These are phyloP conservation scores for Penicillium canariense DNA, from an alignment of 495 filamentous ascomycete species.

Conservation along the genomic window DNA sequence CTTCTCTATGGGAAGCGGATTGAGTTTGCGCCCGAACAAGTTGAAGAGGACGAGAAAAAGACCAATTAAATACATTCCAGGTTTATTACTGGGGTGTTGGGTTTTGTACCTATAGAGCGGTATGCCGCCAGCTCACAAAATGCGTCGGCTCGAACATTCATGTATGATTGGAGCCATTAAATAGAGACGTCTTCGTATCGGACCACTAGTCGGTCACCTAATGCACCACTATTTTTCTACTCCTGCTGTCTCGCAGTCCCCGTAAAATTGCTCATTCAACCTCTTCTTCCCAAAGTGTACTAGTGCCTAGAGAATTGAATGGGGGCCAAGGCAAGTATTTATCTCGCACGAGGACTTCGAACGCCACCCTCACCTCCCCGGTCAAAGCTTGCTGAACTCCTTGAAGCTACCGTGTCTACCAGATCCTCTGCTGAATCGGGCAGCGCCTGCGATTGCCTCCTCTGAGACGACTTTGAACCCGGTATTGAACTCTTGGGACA, in stretches of 20 bases:
- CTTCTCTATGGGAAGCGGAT: constrained; percentile 62
- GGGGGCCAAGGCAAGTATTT: too few species aligned
- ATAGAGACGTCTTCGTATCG: neutral
- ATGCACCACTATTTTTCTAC: too few species aligned
- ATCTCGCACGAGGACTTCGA: too few species aligned
- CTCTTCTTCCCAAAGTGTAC: too few species aligned
- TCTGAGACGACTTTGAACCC: constrained; percentile 34
- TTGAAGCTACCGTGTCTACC: constrained; percentile 45
- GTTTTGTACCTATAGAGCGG: neutral
- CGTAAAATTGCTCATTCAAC: too few species aligned
- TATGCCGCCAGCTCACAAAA: too few species aligned
- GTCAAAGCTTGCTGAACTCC: constrained; percentile 19
- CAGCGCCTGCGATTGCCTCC: constrained; percentile 44
- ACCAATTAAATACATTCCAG: constrained; percentile 12
- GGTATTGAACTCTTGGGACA: constrained; percentile 40
- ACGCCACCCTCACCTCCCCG: neutral
- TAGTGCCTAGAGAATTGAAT: too few species aligned
- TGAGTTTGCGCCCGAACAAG: constrained; percentile 46
- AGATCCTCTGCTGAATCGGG: constrained; percentile 38
- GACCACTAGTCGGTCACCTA: too few species aligned
- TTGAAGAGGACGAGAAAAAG: constrained; percentile 29
- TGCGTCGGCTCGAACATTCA: too few species aligned
- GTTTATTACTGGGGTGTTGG: neutral
- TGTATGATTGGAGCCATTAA: neutral
- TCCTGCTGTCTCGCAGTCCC: too few species aligned